phyloP scores from a whole-genome alignment of 1,284 basidiomycete species.

The Apiotrichum gamsii region DNA sequence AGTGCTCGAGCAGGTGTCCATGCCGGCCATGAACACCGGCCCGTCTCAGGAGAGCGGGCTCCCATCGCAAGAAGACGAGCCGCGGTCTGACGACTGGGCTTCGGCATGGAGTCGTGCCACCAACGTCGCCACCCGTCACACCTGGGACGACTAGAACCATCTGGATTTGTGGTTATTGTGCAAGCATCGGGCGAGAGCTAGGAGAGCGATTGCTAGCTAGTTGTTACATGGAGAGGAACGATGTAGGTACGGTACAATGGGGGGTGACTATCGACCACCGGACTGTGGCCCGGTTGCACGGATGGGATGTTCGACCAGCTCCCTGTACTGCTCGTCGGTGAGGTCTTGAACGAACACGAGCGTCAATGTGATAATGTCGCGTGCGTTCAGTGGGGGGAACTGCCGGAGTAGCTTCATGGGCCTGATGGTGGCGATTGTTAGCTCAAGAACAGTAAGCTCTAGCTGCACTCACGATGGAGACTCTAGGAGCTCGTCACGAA shows the following conservation, averaged over 20 bases:
- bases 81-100: constrained; percentile 1
- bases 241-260: not conserved
- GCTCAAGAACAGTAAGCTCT: not conserved
- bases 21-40: not conserved
- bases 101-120: not conserved
- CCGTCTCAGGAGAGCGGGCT: not conserved
- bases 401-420: constrained; percentile 94
- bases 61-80: not conserved
- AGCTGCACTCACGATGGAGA: constrained; percentile 61
- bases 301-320: constrained; percentile 74
- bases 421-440: constrained; percentile 52
- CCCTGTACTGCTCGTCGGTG: constrained; percentile 78
- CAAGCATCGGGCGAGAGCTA: not conserved
- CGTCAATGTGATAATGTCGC: constrained; percentile 82
- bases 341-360: constrained; percentile 88
- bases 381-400: constrained; percentile 82
- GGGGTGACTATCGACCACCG: not conserved
- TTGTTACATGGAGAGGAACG: not conserved
- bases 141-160: no score
- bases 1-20: not conserved
- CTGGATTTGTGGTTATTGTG: no score
- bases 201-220: not conserved
- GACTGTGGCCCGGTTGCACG: not conserved
- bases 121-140: not conserved
- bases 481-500: constrained; percentile 79